Conservation (phyloP, 768 basidiomycete genomes). For the Leccinum uliginosum region DNA sequence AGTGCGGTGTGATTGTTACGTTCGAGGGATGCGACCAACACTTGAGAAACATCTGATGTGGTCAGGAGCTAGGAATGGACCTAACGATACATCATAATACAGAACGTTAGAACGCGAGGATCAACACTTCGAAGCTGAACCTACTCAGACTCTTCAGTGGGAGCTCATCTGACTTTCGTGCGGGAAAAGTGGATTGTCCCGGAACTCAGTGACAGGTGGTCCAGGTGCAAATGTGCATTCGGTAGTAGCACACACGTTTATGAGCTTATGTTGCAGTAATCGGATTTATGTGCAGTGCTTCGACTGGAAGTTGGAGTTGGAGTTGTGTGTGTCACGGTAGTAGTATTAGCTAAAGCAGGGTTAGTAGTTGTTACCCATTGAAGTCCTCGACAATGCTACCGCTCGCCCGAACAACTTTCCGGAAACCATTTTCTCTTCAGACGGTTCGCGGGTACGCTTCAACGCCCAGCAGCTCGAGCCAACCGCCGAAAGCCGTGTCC, state of each 20-base stretch:
- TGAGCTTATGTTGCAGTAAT: no score
- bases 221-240: no score
- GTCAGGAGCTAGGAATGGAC: not conserved
- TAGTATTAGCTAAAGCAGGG: no score
- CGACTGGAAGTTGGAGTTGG: no score
- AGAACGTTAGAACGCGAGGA: not conserved
- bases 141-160: no score
- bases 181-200: not conserved
- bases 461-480: conserved; percentile 1
- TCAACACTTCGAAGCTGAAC: no score
- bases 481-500: conserved; percentile 1
- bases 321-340: no score
- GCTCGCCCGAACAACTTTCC: conserved; percentile 11
- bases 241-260: no score
- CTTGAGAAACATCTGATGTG: not conserved
- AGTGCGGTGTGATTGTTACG: no score
- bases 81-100: not conserved
- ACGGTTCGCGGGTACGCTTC: conserved; percentile 15
- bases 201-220: no score
- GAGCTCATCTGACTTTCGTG: not conserved
- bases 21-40: not conserved
- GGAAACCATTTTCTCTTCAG: conserved; percentile 4
- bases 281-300: no score
- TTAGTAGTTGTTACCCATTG: no score
- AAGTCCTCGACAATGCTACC: conserved; percentile 4